Base-by-base conservation (phyloP, 441 rosid genomes). In the Syzygium malaccense region DNA sequence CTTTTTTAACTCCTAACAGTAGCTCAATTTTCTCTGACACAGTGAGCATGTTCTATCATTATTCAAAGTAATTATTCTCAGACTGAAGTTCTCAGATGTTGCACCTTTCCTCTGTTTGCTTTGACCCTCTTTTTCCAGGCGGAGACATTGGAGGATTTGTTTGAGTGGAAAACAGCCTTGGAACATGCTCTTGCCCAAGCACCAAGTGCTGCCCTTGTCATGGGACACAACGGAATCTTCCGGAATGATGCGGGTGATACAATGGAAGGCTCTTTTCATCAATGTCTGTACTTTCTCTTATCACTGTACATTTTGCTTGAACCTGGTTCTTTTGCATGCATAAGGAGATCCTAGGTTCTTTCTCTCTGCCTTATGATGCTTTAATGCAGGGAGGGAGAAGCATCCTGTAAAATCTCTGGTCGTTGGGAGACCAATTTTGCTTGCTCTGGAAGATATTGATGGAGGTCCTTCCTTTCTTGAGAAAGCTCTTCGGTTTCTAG, bases 391-490 rank as follows among this genome's bases (percentile, higher is more conserved):
- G 97, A 92, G 98, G 95, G 99, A 98, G 88, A 97, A 96, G 92
- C 96, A 95, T 88, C 94, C 97, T 18, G 94, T 94, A 53, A 98
- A 97, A 91, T 97, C 99, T 60, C 90, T 98, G 96, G 99, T 98
- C 80, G 98, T 98, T 92, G 99, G 99, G 90, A 97, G 99, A 90
- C 99, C 99, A 33, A 97, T 98, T 91, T 93, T 98, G 92, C 99
- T 98, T 93, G 99, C 99, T 88, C 97, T 98, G 88, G 99, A 98
- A 92, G 99, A 98, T 93, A 96, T 98, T 94, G 99, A 98, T 91
- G 99, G 99, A 89, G 95, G 97, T 88, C 99, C 99, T 87, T 97
- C 99, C 30, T 98, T 98, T 90, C 98, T 98, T 86, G 99, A 98
- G 95, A 98, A 98, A 94, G 99, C 99, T 91, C 99, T 98, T 92